Evolutionary conservation across 2,329 filamentous ascomycete genomes (phyloP), one percentile per base, ranked within the genome.

Genomic region (Aspergillus intermedius): DNA sequence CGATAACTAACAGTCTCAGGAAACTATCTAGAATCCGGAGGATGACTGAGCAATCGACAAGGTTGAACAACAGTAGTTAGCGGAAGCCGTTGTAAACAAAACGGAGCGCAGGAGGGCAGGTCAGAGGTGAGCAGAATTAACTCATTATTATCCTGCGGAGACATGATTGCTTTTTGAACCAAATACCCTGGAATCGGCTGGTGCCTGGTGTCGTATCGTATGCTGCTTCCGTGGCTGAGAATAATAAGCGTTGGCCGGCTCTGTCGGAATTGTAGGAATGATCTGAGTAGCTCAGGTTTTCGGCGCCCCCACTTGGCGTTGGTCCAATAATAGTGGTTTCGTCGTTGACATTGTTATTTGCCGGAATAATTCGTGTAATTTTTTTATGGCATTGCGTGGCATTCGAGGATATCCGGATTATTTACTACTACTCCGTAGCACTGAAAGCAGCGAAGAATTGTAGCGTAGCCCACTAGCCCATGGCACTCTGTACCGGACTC

Each of bases 281-380:
- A 15, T 22, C 4, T 22, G n/a, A 22, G 37, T 19, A 17, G 12
- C 15, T 21, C 17, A 10, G 19, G 15, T 40, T 22, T 22, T 12
- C 37, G 17, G 4, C 19, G 37, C 37, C 37, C 37, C 19, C 37
- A 40, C 37, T 40, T 40, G 9, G 37, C 15, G 17, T 40, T 21
- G 37, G 17, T 40, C 37, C 37, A 21, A 40, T 19, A 71, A 77
- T 50, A 81, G 86, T 69, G 3, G 37, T 10, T 40, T 15, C 37
- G 22, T 21, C 37, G 12, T 40, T 12, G 25, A 30, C 7, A 10
- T 12, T 4, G 25, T 30, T 5, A 22, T 22, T 22, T 22, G 21
- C 5, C 21, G 4, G 21, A 22, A 22, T 22, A 22, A 22, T 5
- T 4, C 21, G 5, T 22, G 21, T 22, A 22, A 22, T 5, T 30